Base-by-base conservation (phyloP, 2,329 filamentous ascomycete species). In the Biscogniauxia marginata region DNA sequence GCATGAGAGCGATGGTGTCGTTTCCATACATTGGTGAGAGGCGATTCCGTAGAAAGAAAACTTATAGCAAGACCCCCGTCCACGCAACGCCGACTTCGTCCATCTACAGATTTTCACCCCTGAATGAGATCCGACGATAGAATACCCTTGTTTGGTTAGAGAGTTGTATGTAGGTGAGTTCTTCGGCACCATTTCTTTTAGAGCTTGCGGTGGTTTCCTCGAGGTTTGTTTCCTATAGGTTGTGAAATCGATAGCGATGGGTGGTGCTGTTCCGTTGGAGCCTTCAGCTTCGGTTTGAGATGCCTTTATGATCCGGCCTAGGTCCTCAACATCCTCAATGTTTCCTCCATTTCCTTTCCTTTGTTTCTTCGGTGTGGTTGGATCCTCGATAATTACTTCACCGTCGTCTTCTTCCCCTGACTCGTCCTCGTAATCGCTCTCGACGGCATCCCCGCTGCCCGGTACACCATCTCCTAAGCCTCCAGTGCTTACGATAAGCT, bases 1-100 rank as follows among this genome's bases (percentile, higher is more conserved):
- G 80, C 93, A 99, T 8, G 91, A 96, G 3, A 99, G 84, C 0
- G 93, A 96, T 0, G 93, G 93, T 0, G 93, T 98, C 1, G 93
- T 93, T 75, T 99, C 93, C 95, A 99, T 99, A 74, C 93, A 99
- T 59, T 96, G 88, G 70, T 99, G 95, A 0, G 93, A 97, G 62
- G 89, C 85, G 73, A 99, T 99, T 49, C 93, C 93, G 73, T 99
- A 99, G 73, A 99, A 96, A 0, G 91, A 96, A 74, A 86, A 97
- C 70, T 99, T 98, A 81, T 99, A 99, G 78, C 93, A 99, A 21
- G 91, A 96, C 4, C 93, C 95, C 44, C 93, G 88, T 11, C 93
- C 93, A 43, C 93, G 90, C 0, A 98, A 85, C 8, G 93, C 93
- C 1, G 93, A 97, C 75, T 99, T 99, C 8, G 95, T 98, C 93